These are phyloP conservation scores for Senna siamea DNA, from an alignment of 306 rosid genomes.

Conservation along the genomic window DNA sequence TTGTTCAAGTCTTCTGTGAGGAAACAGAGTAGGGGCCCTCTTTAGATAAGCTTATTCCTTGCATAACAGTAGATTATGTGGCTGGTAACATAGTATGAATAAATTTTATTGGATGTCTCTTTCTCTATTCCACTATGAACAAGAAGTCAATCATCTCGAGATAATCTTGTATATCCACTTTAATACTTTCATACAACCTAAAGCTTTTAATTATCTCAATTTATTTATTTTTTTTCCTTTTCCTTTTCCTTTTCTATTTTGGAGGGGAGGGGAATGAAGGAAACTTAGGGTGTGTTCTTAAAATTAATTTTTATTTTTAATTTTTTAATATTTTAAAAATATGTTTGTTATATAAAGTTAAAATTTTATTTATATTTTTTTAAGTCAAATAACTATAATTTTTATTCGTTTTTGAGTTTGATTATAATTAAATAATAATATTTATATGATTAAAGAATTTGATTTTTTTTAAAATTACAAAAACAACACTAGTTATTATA, in stretches of 20 bases:
- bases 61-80: background rate
- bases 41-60: background rate
- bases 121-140: background rate
- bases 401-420: too few relatives aligned
- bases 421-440: too few relatives aligned
- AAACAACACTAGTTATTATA: too few relatives aligned
- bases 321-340: too few relatives aligned
- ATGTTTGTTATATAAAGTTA: too few relatives aligned
- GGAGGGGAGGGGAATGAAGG: background rate
- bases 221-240: background rate
- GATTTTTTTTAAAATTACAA: too few relatives aligned
- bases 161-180: background rate
- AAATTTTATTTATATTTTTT: too few relatives aligned
- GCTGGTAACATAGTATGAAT: background rate
- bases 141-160: background rate
- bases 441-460: too few relatives aligned
- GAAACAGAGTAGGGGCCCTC: background rate
- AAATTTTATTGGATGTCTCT: background rate
- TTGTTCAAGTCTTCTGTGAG: background rate
- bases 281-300: too few relatives aligned
- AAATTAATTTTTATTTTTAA: too few relatives aligned
- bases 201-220: background rate
- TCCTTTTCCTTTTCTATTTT: background rate
- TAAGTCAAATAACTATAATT: too few relatives aligned
- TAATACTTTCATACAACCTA: background rate